Percentiles rank a stretch among this genome's conserved stretches.
Evolutionary conservation across 177 flowering plant genomes (phyloP).

Genomic region (Vitis hybrid): DNA sequence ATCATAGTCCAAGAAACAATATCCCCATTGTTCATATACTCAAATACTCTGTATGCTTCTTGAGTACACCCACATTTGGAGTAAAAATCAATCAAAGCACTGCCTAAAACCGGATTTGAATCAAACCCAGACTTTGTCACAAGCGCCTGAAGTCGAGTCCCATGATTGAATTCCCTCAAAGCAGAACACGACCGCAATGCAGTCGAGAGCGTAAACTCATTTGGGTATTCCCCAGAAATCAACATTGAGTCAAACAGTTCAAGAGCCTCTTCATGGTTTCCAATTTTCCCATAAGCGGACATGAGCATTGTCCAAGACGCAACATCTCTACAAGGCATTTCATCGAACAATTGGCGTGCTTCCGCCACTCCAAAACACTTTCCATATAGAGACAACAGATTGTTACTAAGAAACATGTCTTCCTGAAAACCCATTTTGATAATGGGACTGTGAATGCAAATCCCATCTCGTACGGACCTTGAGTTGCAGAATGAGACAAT

Average conservation of each 20-base stretch:
- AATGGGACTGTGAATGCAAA: conserved; percentile 49
- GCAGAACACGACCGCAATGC: conserved; percentile 43
- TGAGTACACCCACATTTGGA: conserved; percentile 36
- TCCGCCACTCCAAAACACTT: conserved; percentile 37
- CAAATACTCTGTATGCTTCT: conserved; percentile 37
- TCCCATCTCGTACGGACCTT: conserved; percentile 41
- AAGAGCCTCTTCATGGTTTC: conserved; percentile 31
- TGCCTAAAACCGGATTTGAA: conserved; percentile 33
- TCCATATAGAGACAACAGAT: conserved; percentile 38
- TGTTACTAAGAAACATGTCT: conserved; percentile 41
- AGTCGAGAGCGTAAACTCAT: conserved; percentile 52
- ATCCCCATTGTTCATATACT: conserved; percentile 29
- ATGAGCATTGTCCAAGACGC: conserved; percentile 58
- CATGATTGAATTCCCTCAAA: conserved; percentile 28
- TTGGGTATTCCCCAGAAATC: conserved; percentile 39
- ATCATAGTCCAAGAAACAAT: conserved; percentile 55
- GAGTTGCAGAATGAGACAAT: conserved; percentile 46
- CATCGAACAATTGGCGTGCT: conserved; percentile 56
- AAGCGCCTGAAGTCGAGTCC: conserved; percentile 36
- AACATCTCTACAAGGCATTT: conserved; percentile 52
- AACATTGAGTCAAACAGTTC: conserved; percentile 41
- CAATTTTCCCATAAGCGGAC: conserved; percentile 37
- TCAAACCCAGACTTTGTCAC: conserved; percentile 50
- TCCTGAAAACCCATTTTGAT: conserved; percentile 48
- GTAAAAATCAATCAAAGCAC: conserved; percentile 54